Evolutionary conservation across 1,284 basidiomycete genomes (phyloP).

Genomic region (Inonotus hispidus): DNA sequence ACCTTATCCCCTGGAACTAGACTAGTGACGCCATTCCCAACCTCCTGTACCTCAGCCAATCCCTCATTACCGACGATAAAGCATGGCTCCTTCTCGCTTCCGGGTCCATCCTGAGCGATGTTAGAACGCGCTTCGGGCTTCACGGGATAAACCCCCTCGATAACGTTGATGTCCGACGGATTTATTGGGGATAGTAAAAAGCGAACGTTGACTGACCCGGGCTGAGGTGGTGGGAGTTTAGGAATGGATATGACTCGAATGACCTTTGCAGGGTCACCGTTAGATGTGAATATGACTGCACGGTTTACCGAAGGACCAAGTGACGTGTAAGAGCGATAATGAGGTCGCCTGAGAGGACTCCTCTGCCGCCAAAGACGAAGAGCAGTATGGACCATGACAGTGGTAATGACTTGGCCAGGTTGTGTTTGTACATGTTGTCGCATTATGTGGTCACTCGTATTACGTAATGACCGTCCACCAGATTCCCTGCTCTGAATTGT

Average conservation of each 20-base stretch:
- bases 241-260: slow-evolving; percentile 50
- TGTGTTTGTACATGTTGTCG: too few relatives aligned
- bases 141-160: slow-evolving; percentile 77
- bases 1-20: slow-evolving; percentile 68
- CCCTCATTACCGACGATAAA: slow-evolving; percentile 80
- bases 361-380: not conserved
- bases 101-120: slow-evolving; percentile 30
- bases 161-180: slow-evolving; percentile 75
- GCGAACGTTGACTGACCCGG: slow-evolving; percentile 56
- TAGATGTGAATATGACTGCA: slow-evolving; percentile 57
- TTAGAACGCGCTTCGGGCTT: slow-evolving; percentile 45
- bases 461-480: not conserved
- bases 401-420: too few relatives aligned
- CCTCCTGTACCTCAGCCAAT: slow-evolving; percentile 57
- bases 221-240: slow-evolving; percentile 44
- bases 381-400: not conserved
- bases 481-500: too few relatives aligned
- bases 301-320: slow-evolving; percentile 35
- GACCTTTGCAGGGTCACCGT: slow-evolving; percentile 57
- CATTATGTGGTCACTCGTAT: too few relatives aligned
- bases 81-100: slow-evolving; percentile 32
- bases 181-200: slow-evolving; percentile 78
- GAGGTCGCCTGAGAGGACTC: too few relatives aligned
- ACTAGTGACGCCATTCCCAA: slow-evolving; percentile 47
- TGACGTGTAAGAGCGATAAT: slow-evolving; percentile 15